Evolutionary conservation across 2,329 filamentous ascomycete genomes (phyloP), one percentile per base, ranked within the genome.

Genomic region (Dryadomyces sulphureus): DNA sequence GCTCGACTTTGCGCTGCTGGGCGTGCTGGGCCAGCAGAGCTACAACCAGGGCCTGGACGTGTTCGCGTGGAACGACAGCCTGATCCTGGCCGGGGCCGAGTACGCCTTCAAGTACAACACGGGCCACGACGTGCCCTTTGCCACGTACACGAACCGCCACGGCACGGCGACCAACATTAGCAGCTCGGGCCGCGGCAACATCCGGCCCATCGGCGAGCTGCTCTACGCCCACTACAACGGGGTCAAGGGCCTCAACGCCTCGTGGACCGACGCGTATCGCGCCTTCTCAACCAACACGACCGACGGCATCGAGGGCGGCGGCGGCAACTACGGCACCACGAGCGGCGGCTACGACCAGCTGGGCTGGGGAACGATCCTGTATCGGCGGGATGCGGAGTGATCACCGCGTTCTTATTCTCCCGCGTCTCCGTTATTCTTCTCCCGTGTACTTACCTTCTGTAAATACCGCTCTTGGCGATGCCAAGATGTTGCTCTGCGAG

Each of bases 321-420:
- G 40, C 17, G 40, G 40, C 24, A 19, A 42, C 40, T 42, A 42
- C 40, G 40, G 40, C 25, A 42, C 12, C 27, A 25, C 24, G 5
- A 42, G 40, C 40, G 40, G 40, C 25, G 40, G 40, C 17, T 42
- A 42, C 27, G 40, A 42, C 16, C 40, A 42, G 40, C 25, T 42
- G 6, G 40, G 40, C 16, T 42, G 40, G 40, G 40, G 40, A 14
- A 42, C 40, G 5, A 16, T 42, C 2, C 27, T 42, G 16, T 42
- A 42, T 19, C 36, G 36, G n/a, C 36, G n/a, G 7, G 36, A 41
- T n/a, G n/a, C n/a, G n/a, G n/a, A n/a, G n/a, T n/a, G n/a, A n/a
- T n/a, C n/a, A n/a, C n/a, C n/a, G n/a, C n/a, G n/a, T n/a, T n/a
- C n/a, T n/a, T n/a, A n/a, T n/a, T n/a, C n/a, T n/a, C n/a, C n/a